phyloP scores from a whole-genome alignment of 2,329 filamentous ascomycete genomes.

The Akanthomyces dipterigenus region DNA sequence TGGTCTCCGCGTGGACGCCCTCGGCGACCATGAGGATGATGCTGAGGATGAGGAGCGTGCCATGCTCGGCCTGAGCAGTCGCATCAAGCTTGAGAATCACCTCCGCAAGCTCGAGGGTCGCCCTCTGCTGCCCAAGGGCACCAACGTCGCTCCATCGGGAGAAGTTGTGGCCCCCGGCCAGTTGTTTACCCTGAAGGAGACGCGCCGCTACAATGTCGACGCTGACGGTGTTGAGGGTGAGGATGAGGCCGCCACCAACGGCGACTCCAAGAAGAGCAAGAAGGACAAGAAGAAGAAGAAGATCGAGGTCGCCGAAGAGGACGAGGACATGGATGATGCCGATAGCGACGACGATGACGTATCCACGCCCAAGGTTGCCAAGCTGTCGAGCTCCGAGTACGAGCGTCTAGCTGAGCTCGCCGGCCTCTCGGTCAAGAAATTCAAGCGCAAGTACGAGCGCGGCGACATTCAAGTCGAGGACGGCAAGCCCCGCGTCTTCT shows the following conservation, averaged over 20 bases:
- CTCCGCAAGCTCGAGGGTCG: constrained; percentile 82
- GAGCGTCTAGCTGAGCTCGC: constrained; percentile 57
- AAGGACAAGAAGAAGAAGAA: constrained; percentile 40
- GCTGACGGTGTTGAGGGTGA: constrained; percentile 74
- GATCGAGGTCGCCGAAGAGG: constrained; percentile 34
- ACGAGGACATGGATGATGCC: constrained; percentile 25
- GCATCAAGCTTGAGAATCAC: constrained; percentile 68
- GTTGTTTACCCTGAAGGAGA: constrained; percentile 89
- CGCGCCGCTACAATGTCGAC: constrained; percentile 88
- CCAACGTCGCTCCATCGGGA: constrained; percentile 68
- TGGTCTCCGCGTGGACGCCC: constrained; percentile 86
- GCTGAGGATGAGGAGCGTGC: constrained; percentile 85
- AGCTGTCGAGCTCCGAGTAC: constrained; percentile 50
- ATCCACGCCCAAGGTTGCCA: constrained; percentile 30
- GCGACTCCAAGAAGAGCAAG: constrained; percentile 33
- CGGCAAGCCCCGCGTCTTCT: constrained; percentile 59
- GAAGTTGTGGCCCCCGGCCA: constrained; percentile 60
- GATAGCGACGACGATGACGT: constrained; percentile 26
- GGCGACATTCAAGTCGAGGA: constrained; percentile 66
- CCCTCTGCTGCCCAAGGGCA: constrained; percentile 70
- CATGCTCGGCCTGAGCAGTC: constrained; percentile 66
- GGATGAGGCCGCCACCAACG: constrained; percentile 36
- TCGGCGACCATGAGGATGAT: constrained; percentile 50
- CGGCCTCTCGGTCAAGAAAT: constrained; percentile 67
- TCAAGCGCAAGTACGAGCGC: constrained; percentile 70